A percentile compares a stretch with the other conserved stretches of the same genome.
phyloP scores from a whole-genome alignment of 306 rosid species.

The Canavalia gladiata region DNA sequence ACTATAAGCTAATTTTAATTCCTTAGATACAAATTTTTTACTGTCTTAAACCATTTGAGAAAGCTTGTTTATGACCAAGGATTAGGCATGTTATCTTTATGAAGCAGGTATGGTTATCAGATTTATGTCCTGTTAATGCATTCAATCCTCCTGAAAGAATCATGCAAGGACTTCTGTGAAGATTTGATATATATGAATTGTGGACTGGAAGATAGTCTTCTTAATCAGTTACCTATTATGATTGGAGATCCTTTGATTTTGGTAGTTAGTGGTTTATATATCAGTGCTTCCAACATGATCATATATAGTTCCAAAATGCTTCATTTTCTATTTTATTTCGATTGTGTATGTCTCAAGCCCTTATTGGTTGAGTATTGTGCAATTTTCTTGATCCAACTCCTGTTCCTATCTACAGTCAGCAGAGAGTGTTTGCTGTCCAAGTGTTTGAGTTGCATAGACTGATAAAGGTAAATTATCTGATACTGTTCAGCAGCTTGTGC shows the following conservation, averaged over 20 bases:
- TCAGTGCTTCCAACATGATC: conserved; percentile 21
- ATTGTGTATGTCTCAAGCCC: conserved; percentile 41
- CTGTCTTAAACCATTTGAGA: conserved; percentile 10
- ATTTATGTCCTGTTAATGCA: conserved; percentile 28
- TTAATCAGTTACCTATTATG: conserved; percentile 19
- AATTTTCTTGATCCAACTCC: conserved; percentile 70
- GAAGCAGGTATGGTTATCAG: neutral
- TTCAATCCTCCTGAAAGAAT: conserved; percentile 28
- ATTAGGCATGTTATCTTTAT: conserved; percentile 21
- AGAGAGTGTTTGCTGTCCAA: conserved; percentile 79
- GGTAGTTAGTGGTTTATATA: conserved; percentile 39
- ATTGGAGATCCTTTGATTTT: conserved; percentile 32
- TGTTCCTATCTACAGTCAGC: conserved; percentile 85
- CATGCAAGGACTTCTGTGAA: conserved; percentile 33
- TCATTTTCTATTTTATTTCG: conserved; percentile 45
- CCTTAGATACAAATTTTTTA: neutral
- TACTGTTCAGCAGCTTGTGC: conserved; percentile 38
- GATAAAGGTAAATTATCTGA: conserved; percentile 67
- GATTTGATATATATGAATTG: conserved; percentile 13
- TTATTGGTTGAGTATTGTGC: conserved; percentile 46
- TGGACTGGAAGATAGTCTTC: conserved; percentile 15
- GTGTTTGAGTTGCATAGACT: conserved; percentile 85
- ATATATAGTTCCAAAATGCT: conserved; percentile 41
- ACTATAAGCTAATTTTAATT: conserved; percentile 14
- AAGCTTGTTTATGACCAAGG: neutral